These are phyloP conservation scores for Fusarium pseudonygamai DNA, from an alignment of 2,329 filamentous ascomycete species.

Conservation along the genomic window DNA sequence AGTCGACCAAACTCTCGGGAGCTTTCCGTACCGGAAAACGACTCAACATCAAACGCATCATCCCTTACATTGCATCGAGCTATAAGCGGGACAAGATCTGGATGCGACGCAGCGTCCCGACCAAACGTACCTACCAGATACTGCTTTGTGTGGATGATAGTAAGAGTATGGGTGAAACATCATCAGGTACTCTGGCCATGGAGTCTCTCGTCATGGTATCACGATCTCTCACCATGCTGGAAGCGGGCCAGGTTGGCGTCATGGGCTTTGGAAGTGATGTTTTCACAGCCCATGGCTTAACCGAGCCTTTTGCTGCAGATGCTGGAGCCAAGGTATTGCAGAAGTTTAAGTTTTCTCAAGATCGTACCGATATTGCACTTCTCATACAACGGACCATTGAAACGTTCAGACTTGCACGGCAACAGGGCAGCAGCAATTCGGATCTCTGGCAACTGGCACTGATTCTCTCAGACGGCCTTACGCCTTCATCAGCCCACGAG, in stretches of 20 bases:
- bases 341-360: constrained; percentile 85
- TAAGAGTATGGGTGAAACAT: constrained; percentile 87
- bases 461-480: constrained; percentile 93
- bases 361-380: constrained; percentile 83
- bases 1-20: constrained; percentile 94
- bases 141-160: constrained; percentile 97
- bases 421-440: constrained; percentile 62
- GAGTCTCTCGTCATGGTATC: constrained; percentile 94
- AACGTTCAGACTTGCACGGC: constrained; percentile 80
- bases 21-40: constrained; percentile 98
- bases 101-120: constrained; percentile 93
- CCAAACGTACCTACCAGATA: constrained; percentile 95
- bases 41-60: constrained; percentile 99
- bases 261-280: constrained; percentile 88
- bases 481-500: constrained; percentile 82
- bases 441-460: constrained; percentile 97
- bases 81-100: constrained; percentile 99
- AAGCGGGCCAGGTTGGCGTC: constrained; percentile 92
- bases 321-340: constrained; percentile 86
- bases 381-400: constrained; percentile 82
- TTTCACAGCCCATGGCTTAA: constrained; percentile 86
- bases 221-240: constrained; percentile 87
- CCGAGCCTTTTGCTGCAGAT: constrained; percentile 77
- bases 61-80: constrained; percentile 96
- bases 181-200: constrained; percentile 82